Evolutionary conservation across 2,329 filamentous ascomycete species (phyloP).

Genomic region (Neopestalotiopsis sp.): DNA sequence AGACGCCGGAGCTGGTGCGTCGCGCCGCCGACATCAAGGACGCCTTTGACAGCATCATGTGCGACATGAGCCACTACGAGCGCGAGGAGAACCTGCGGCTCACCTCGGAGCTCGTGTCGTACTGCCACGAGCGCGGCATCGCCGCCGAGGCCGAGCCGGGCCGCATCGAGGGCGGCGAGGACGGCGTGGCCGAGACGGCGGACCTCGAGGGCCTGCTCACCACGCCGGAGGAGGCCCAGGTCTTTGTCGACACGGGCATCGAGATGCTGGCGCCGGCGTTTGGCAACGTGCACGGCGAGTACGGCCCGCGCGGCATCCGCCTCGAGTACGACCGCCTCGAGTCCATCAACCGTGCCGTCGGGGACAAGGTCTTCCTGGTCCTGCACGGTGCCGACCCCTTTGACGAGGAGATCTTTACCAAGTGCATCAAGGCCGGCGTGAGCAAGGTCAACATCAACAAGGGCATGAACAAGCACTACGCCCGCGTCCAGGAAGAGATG

Average conservation of each 20-base stretch:
- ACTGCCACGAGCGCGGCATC: slow-evolving; percentile 69
- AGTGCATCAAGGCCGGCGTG: slow-evolving; percentile 50
- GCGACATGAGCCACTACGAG: slow-evolving; percentile 77
- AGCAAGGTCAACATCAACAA: slow-evolving; percentile 58
- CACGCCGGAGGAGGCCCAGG: slow-evolving; percentile 66
- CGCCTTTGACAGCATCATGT: slow-evolving; percentile 75
- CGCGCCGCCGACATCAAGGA: slow-evolving; percentile 62
- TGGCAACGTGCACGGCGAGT: slow-evolving; percentile 72
- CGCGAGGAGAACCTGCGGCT: slow-evolving; percentile 71
- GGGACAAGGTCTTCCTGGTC: slow-evolving; percentile 50
- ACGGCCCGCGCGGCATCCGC: slow-evolving; percentile 53
- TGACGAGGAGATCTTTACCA: slow-evolving; percentile 46
- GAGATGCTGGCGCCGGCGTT: slow-evolving; percentile 72
- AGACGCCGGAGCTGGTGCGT: slow-evolving; percentile 66
- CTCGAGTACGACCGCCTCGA: slow-evolving; percentile 41
- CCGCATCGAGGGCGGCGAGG: slow-evolving; percentile 69
- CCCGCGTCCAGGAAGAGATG: slow-evolving; percentile 49
- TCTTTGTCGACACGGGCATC: slow-evolving; percentile 70
- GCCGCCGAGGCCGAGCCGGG: slow-evolving; percentile 75
- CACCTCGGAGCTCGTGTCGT: slow-evolving; percentile 65
- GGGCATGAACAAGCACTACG: slow-evolving; percentile 55
- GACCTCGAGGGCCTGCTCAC: slow-evolving; percentile 48
- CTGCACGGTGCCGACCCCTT: slow-evolving; percentile 56
- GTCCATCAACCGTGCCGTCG: slow-evolving; percentile 45
- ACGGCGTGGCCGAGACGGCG: slow-evolving; percentile 64